Base-by-base conservation (phyloP, 1,284 basidiomycete genomes). In the Rhizopogon parksii region DNA sequence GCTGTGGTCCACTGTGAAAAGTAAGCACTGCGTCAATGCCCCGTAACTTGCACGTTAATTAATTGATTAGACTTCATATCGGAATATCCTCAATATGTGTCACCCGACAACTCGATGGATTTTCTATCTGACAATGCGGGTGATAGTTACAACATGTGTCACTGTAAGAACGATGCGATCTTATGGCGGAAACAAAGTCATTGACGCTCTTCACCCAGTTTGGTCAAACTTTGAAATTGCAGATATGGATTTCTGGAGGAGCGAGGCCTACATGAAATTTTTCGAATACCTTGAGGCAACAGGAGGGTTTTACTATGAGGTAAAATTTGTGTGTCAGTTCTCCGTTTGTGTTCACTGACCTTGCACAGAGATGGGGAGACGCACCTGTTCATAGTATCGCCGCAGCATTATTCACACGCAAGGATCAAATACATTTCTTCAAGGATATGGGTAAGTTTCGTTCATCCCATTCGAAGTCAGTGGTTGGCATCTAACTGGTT, bases 191-290 rank as follows among this genome's bases (percentile, higher is more conserved):
- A 12, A 2, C 36, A 30, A 32, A 12, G 15, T 17, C 47, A 37
- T 50, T 32, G 27, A 27, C 46, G 15, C 46, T 30, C 12, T 12
- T 37, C 9, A 19, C 51, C 0, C 54, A 87, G 85, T 82, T 66
- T 90, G 87, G 85, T 85, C 79, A 60, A 91, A 90, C 66, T 91
- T 92, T 58, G 91, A 95, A 66, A 91, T 95, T 48, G 90, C 83
- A 7, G 77, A 85, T 62, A 77, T 86, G 75, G 79, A 85, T 56
- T 91, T 94, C 63, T 91, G 88, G 84, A 74, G 91, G 49, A 71
- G 78, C 5, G 78, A 89, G 56, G 81, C 84, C 3, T 95, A 95
- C 67, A 74, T 71, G 55, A 77, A 80, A 47, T 94, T 84, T 71
- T 95, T 94, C 60, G 76, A 88, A 21, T 77, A 79, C 61, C 73